These are phyloP conservation scores for Aspergillus cejpii DNA, from an alignment of 2,329 filamentous ascomycete genomes.

Conservation along the genomic window DNA sequence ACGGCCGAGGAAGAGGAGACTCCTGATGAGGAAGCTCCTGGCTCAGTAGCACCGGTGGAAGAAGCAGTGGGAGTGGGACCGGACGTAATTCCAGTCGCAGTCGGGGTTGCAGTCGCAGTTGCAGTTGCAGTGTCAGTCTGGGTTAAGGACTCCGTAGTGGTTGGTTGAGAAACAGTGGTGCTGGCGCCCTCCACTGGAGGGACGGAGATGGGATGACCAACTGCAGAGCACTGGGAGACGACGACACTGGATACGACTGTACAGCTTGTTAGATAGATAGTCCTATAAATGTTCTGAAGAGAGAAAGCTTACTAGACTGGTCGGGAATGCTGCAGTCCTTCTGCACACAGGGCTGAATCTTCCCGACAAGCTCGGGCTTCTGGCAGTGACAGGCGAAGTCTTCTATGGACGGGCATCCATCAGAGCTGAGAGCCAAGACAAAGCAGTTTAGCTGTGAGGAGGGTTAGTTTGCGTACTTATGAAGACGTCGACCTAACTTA, in stretches of 20 bases:
- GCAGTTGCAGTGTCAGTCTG: constrained; percentile 13
- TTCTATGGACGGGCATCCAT: constrained; percentile 42
- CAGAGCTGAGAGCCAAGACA: constrained; percentile 34
- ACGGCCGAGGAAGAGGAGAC: not conserved
- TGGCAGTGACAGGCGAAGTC: constrained; percentile 49
- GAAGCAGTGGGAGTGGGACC: constrained; percentile 5
- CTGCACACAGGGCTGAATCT: constrained; percentile 45
- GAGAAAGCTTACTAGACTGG: constrained; percentile 29
- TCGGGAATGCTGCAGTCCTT: constrained; percentile 36
- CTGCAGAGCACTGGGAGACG: constrained; percentile 29
- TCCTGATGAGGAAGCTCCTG: not conserved
- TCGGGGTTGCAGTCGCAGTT: not conserved
- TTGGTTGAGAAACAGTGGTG: not conserved
- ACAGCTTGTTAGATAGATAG: not conserved
- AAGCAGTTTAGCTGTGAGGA: constrained; percentile 43
- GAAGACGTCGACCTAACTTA: not conserved
- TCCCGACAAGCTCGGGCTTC: constrained; percentile 38
- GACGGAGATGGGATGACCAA: constrained; percentile 34
- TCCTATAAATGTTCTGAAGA: not conserved
- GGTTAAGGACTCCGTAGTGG: not conserved
- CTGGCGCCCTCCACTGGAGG: constrained; percentile 21
- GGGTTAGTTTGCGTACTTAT: not conserved
- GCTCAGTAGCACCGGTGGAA: not conserved
- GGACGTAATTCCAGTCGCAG: constrained; percentile 13
- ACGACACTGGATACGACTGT: constrained; percentile 36